Base-by-base conservation (phyloP, 2,329 filamentous ascomycete genomes). In the Cytospora schulzeri region DNA sequence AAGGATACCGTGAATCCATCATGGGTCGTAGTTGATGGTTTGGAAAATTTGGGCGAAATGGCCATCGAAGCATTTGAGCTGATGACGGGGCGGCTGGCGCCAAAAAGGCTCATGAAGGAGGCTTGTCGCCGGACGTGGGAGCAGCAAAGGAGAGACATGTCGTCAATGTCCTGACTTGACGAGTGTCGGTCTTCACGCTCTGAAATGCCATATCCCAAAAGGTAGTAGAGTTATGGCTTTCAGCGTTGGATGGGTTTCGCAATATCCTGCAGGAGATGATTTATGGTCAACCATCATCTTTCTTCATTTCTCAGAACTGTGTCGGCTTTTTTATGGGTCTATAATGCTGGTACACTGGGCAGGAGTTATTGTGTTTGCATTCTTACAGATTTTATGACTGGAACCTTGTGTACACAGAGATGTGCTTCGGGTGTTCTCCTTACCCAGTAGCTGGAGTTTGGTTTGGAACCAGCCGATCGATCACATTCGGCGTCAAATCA, bases 21-120 rank as follows among this genome's bases (percentile, higher is more conserved):
- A 38, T 93, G 89, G 89, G 86, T 90, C 0, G 81, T 91, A 52
- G 84, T 92, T 57, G 88, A 92, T 71, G 90, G 90, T 0, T 77
- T 92, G 11, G 89, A 91, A 69, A 85, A 91, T 52, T 80, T 92
- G 19, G 85, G 87, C 5, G 90, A 92, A 74, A 90, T 92, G 79
- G 89, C 88, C 0, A 89, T 90, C 73, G 89, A 90, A 35, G 88
- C 91, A 62, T 92, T 92, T 71, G 90, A 92, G 76, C 77, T 92
- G 26, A 89, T 92, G 78, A 92, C 89, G 0, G 90, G 89, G 6
- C 83, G 89, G 55, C 84, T 88, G 73, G 89, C 90, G 19, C 90
- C 90, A 2, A 83, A 88, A 62, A 79, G 83, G 54, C 75, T 89
- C 28, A 92, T 92, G 90, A 83, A 87, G 66, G 79, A 83, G 60